Base-by-base conservation (phyloP, 1,284 basidiomycete species). In the Hymenochaete sp. region DNA sequence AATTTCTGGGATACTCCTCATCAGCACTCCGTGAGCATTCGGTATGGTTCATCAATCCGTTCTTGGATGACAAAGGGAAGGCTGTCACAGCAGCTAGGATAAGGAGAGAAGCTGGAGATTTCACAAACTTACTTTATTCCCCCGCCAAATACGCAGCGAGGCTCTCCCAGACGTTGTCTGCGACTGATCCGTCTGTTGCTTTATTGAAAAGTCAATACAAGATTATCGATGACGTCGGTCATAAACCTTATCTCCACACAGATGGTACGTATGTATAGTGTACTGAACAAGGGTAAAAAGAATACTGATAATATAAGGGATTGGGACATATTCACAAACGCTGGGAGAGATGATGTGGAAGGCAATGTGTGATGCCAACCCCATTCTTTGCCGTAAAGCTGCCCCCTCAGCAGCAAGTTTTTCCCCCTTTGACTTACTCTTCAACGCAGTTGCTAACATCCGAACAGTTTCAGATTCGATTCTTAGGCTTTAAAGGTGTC, bases 91-190 rank as follows among this genome's bases (percentile, higher is more conserved):
- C 79, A 0, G 63, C 72, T 26, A 62, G 50, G 13, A 85, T 90
- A 45, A 70, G 86, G 19, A 54, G 65, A 19, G 64, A 66, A 13
- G 67, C 87, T 13, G 86, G 85, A 10, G 67, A 82, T 55, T 88
- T 89, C 57, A 66, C 65, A 0, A 58, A 62, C 2, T 68, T 84
- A 16, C 68, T 81, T 36, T 62, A 58, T 38, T 69, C 66, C 27
- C 85, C 86, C 4, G 84, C 85, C 1, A 83, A 82, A 57, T 87
- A 78, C 57, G 86, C 84, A 8, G 87, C 87, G 11, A 72, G 87
- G 25, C 66, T 91, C 53, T 82, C 82, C 5, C 87, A 89, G 61
- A 84, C 85, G 0, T 90, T 90, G 56, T 85, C 83, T 0, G 79
- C 81, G 1, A 90, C 87, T 2, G 77, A 84, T 55, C 76, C 78